phyloP scores from a whole-genome alignment of 345 rosid species.

The Euphorbia tirucalli region DNA sequence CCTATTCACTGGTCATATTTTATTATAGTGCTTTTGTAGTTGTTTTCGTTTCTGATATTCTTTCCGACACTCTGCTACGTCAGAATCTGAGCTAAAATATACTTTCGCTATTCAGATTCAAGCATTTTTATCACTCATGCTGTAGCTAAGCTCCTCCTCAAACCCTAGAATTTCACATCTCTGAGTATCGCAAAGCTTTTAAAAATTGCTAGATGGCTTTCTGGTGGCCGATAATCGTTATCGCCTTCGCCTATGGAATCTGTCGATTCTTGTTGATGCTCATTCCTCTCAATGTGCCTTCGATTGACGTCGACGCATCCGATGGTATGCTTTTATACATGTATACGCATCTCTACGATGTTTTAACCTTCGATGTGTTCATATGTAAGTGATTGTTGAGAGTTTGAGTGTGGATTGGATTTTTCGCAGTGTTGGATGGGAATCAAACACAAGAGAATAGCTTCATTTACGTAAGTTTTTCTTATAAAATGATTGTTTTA shows the following conservation, averaged over 20 bases:
- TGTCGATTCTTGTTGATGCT: constrained; percentile 83
- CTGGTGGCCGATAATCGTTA: constrained; percentile 89
- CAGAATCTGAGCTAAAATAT: too few relatives aligned
- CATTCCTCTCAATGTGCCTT: constrained; percentile 87
- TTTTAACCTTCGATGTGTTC: neutral
- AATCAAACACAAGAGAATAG: constrained; percentile 73
- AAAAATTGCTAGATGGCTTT: constrained; percentile 42
- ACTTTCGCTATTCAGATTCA: neutral
- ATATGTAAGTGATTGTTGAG: neutral
- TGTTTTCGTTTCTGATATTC: too few relatives aligned
- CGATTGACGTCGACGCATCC: constrained; percentile 91
- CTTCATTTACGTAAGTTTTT: constrained; percentile 81
- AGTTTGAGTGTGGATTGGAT: neutral
- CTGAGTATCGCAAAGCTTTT: neutral
- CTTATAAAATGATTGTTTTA: neutral
- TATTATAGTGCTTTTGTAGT: too few relatives aligned
- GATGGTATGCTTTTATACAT: constrained; percentile 51
- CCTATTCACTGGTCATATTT: too few relatives aligned
- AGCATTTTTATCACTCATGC: constrained; percentile 7
- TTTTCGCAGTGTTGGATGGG: constrained; percentile 66
- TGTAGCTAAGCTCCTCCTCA: neutral
- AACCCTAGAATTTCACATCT: constrained; percentile 1
- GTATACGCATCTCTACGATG: neutral
- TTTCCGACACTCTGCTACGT: too few relatives aligned
- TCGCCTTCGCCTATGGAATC: constrained; percentile 85